phyloP scores from a whole-genome alignment of 139 green algal species.

The Micractinium sp. region DNA sequence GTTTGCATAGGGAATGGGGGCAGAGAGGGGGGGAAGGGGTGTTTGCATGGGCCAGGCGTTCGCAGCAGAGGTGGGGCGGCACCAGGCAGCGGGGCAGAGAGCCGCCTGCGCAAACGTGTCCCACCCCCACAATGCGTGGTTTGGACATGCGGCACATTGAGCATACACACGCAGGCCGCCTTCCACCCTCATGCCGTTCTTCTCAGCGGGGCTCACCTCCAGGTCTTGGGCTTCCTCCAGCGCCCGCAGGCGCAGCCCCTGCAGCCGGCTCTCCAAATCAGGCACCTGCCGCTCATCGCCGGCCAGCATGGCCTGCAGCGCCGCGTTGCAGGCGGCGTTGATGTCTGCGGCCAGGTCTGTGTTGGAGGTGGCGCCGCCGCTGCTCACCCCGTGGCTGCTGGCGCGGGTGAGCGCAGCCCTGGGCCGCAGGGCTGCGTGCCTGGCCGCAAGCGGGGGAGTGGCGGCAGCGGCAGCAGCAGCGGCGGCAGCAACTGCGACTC shows the following conservation, averaged over 20 bases:
- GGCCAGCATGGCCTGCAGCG: constrained; percentile 27
- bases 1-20: background rate
- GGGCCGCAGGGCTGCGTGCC: background rate
- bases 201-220: background rate
- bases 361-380: background rate
- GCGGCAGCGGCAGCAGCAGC: too few species aligned
- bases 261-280: background rate
- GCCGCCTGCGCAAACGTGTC: too few species aligned
- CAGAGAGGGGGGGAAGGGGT: background rate
- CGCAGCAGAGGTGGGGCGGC: too few species aligned
- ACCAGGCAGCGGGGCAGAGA: too few species aligned
- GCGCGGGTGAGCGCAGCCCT: background rate
- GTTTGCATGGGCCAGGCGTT: too few species aligned
- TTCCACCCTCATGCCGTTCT: too few species aligned
- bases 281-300: background rate
- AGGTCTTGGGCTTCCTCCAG: background rate
- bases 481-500: background rate
- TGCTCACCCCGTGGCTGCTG: background rate
- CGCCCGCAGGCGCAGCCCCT: background rate
- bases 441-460: background rate
- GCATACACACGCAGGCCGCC: too few species aligned
- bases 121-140: too few species aligned
- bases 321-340: constrained; percentile 7
- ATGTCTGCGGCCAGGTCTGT: background rate
- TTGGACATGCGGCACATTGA: too few species aligned